Percentiles rank a stretch among this genome's conserved stretches.
Evolutionary conservation across 2,329 filamentous ascomycete genomes (phyloP).

Genomic region (Rutstroemia sp.): DNA sequence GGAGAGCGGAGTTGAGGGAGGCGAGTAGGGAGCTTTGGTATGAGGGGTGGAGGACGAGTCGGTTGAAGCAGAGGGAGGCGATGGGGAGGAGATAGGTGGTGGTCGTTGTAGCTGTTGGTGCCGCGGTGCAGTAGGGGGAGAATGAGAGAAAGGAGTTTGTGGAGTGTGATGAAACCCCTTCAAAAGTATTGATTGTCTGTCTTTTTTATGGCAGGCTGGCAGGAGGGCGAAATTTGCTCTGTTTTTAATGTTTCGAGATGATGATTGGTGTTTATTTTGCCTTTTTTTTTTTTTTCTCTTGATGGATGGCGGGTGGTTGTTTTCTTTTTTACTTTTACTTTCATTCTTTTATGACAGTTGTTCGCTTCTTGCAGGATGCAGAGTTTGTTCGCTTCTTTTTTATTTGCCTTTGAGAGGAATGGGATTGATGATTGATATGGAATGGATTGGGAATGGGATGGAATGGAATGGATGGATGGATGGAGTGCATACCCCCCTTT

Average conservation of each 20-base stretch:
- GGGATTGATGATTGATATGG: no score
- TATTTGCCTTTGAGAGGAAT: no score
- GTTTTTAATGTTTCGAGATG: background rate
- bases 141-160: background rate
- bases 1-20: slow-evolving; percentile 84
- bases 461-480: background rate
- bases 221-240: background rate
- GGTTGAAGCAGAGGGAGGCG: slow-evolving; percentile 35
- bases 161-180: background rate
- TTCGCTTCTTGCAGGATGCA: no score
- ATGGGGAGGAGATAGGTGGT: slow-evolving; percentile 20
- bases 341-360: no score
- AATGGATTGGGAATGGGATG: background rate
- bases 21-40: slow-evolving; percentile 91
- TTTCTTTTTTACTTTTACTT: no score
- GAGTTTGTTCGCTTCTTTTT: no score
- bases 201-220: no score
- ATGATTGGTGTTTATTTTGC: background rate
- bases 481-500: background rate
- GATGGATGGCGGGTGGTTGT: background rate
- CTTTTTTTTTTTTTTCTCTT: background rate
- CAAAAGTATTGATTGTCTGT: background rate
- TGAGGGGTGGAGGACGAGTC: slow-evolving; percentile 81
- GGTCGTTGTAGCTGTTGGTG: no score
- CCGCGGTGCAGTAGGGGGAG: no score